Conservation (phyloP, 345 rosid genomes). For the Brassica incana region DNA sequence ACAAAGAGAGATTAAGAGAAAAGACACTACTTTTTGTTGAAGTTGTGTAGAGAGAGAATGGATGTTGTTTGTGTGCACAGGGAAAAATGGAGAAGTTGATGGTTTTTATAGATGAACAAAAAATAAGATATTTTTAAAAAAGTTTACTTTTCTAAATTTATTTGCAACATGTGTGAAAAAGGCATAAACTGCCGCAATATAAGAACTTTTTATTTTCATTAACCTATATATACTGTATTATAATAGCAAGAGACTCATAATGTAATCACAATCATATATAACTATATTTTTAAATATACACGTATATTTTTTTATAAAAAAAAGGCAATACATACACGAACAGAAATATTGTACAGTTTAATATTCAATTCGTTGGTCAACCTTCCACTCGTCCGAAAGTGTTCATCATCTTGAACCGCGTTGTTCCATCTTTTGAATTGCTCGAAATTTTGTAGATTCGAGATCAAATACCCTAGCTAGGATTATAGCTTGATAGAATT, state of each 20-base stretch:
- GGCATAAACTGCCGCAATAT: conserved; percentile 31
- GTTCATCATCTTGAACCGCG: background rate
- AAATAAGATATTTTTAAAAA: background rate
- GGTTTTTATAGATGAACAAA: conserved; percentile 31
- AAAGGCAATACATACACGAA: background rate
- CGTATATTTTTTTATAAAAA: background rate
- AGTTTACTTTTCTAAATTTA: background rate
- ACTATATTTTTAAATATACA: background rate
- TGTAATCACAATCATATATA: background rate
- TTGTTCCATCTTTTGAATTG: background rate
- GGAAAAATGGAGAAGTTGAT: conserved; percentile 26
- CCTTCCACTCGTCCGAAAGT: background rate
- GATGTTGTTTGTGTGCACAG: conserved; percentile 24
- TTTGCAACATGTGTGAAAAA: conserved; percentile 27
- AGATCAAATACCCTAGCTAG: background rate
- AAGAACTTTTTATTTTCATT: conserved; percentile 1
- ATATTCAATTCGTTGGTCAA: background rate
- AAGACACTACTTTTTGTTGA: conserved; percentile 15
- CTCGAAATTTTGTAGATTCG: background rate
- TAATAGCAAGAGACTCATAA: background rate
- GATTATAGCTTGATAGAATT: background rate
- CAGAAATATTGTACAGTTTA: background rate
- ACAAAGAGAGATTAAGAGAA: conserved; percentile 35
- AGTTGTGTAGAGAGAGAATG: conserved; percentile 30
- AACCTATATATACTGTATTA: background rate